Evolutionary conservation across 179 eudicot genomes (phyloP), one percentile per base, ranked within the genome.

Genomic region (Silene vulgaris): DNA sequence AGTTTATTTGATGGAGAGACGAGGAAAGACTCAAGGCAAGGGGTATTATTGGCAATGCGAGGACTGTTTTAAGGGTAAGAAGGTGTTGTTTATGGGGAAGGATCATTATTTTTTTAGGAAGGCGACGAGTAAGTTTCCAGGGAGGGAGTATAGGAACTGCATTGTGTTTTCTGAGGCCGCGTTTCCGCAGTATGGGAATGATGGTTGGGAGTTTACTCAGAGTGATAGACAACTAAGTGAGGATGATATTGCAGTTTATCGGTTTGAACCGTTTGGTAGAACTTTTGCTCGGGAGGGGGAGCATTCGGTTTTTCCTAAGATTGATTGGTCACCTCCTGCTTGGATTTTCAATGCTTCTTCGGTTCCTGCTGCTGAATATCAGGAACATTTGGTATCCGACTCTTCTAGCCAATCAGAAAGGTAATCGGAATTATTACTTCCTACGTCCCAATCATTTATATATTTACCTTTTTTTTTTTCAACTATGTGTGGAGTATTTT

Each of bases 61-160:
- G 1, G 16, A 5, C 1, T 0, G 5, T 8, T 62, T 21, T 28
- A 40, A 19, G 20, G 66, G 66, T 62, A 2, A 9, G 0, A 8
- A 62, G 66, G 66, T 62, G 66, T 26, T 62, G 66, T 62, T 62
- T 26, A 62, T 62, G n/a, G 66, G 16, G 3, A 26, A 7, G 16
- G 66, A 62, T 23, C 28, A 23, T 29, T 62, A 29, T 35, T 62
- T 62, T 13, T 62, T 62, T 6, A 14, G 29, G 6, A 2, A 2
- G 66, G 66, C 35, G 20, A 19, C 66, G 14, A 19, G 16, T 1
- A 20, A 40, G 13, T 69, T 62, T 62, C 66, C 66, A 5, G 66
- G 66, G 29, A 62, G 11, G 66, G 30, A 62, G 66, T 62, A 20
- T 9, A 26, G 11, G 66, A 62, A 62, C 32, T 62, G 66, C 66